Base-by-base conservation (phyloP, 306 rosid species). In the Castanea crenata region DNA sequence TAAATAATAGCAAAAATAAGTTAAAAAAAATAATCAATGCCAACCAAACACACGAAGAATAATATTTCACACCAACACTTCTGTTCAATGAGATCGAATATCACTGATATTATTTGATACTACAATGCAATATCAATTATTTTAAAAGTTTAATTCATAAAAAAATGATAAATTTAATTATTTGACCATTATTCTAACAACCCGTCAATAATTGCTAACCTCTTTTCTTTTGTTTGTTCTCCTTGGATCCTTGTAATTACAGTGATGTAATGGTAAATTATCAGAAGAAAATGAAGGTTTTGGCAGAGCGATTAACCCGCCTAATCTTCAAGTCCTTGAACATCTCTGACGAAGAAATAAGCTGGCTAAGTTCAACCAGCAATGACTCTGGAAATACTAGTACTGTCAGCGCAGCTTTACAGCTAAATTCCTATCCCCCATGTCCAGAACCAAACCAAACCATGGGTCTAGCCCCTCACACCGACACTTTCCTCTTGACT, bases 401-500 rank as follows among this genome's bases (percentile, higher is more conserved):
- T 10, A n/a, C 14, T 27, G 61, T 76, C 19, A 55, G 83, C 69
- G 58, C 85, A 6, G 91, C 91, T 0, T 15, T 94, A 52, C 97
- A 92, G 72, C 74, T 92, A 2, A 91, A 94, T 56, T 91, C 82
- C 27, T 94, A 92, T 83, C 97, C 97, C 0, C 25, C 77, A 5
- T 92, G 97, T 52, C 97, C 97, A 0, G 93, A 92, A 1, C 97
- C 97, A 0, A 76, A 77, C 38, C 84, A 89, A 19, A 93, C 91
- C 68, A 85, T 92, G 89, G 97, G 97, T 10, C 59, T 94, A 10
- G 97, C 90, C 31, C 88, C 91, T 0, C 98, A 92, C 77, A 94
- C 94, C 0, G 98, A 94, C 91, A 89, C 98, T 0, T 91, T 88
- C 18, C 78, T 91, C 2, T 5, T 94, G 23, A 94, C 98, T 13